Conservation (phyloP, 768 basidiomycete species). For the Serendipita sp. region DNA sequence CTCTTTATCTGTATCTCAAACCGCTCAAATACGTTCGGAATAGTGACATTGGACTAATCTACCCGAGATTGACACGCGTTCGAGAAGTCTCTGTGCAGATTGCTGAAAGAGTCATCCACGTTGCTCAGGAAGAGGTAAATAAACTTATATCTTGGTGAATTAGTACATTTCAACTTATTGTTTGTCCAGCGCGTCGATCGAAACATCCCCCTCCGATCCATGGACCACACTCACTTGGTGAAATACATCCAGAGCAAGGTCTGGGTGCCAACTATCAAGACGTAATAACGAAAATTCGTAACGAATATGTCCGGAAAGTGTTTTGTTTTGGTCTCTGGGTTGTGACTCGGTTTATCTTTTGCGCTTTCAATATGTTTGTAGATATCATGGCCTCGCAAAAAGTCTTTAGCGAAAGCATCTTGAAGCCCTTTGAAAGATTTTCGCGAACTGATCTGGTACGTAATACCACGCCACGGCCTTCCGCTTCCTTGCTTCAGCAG, state of each 20-base stretch:
- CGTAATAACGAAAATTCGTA: too few relatives aligned
- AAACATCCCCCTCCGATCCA: conserved; percentile 33
- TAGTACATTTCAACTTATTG: background rate
- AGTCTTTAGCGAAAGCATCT: too few relatives aligned
- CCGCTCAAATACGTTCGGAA: background rate
- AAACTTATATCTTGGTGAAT: conserved; percentile 15
- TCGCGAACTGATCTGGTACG: too few relatives aligned
- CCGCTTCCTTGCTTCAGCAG: too few relatives aligned
- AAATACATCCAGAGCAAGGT: conserved; percentile 13
- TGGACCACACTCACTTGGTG: conserved; percentile 41
- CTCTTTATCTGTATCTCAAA: background rate
- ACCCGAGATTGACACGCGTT: conserved; percentile 72
- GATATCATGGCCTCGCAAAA: too few relatives aligned
- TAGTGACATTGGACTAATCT: conserved; percentile 38
- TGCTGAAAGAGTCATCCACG: conserved; percentile 57
- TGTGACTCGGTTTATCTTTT: too few relatives aligned
- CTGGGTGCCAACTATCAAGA: conserved; percentile 11
- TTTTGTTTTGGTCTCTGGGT: too few relatives aligned
- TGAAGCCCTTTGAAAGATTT: too few relatives aligned
- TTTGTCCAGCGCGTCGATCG: conserved; percentile 36
- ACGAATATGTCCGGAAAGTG: too few relatives aligned
- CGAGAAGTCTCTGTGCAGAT: conserved; percentile 71
- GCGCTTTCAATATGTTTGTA: too few relatives aligned
- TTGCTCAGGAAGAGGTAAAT: conserved; percentile 51
- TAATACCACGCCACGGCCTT: too few relatives aligned